Conservation (phyloP, 495 filamentous ascomycete genomes). For the Aspergillus haitiensis region DNA sequence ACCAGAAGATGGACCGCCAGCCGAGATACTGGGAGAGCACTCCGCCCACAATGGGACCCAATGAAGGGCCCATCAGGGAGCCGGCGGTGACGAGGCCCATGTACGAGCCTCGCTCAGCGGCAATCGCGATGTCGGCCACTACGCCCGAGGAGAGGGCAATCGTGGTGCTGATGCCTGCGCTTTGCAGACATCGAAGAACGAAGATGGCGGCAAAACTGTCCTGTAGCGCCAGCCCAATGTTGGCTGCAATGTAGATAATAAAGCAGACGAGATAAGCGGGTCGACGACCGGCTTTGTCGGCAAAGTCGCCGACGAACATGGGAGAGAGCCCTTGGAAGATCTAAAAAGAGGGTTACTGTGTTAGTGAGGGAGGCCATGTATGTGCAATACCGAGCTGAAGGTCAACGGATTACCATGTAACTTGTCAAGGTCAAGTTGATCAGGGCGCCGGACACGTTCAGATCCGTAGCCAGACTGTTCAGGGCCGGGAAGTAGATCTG, state of each 20-base stretch:
- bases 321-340: conserved; percentile 53
- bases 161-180: conserved; percentile 48
- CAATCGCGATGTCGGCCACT: conserved; percentile 44
- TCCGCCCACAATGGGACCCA: conserved; percentile 66
- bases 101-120: conserved; percentile 45
- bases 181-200: conserved; percentile 51
- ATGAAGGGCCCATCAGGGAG: conserved; percentile 45
- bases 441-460: conserved; percentile 37
- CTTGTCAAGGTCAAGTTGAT: conserved; percentile 55
- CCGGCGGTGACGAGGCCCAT: conserved; percentile 41
- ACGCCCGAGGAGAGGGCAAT: conserved; percentile 43
- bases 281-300: conserved; percentile 49
- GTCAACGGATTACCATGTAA: conserved; percentile 39
- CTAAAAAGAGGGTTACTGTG: not conserved
- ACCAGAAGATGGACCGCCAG: conserved; percentile 76
- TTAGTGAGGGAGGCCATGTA: not conserved
- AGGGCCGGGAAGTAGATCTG: conserved; percentile 53
- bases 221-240: conserved; percentile 51
- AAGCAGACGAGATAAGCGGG: conserved; percentile 51
- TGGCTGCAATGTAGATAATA: conserved; percentile 47
- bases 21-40: conserved; percentile 64
- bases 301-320: conserved; percentile 48
- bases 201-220: conserved; percentile 49
- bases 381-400: not conserved
- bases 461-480: conserved; percentile 39